Evolutionary conservation across 23 red algal genomes (phyloP), one percentile per base, ranked within the genome.

Genomic region (Gracilaria gracilis): DNA sequence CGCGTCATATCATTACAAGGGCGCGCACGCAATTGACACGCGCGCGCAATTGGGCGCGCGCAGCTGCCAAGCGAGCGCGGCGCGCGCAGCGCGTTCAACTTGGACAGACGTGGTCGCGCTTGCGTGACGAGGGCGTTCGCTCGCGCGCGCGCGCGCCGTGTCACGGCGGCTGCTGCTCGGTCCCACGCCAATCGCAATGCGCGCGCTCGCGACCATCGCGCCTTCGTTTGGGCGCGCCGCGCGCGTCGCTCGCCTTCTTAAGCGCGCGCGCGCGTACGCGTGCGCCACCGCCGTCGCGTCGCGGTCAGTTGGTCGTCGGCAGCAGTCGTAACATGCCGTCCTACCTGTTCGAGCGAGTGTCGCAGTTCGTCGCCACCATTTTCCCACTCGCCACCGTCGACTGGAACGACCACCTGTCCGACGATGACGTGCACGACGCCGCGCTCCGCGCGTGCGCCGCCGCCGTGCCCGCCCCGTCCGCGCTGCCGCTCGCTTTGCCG

Each of bases 381-480:
- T 73, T 73, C 20, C 67, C 67, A 1, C 11, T 73, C 16, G 67
- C 67, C 15, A 39, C 67, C 34, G 67, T 73, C 35, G 67, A 73
- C 35, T 73, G 67, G 67, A n/a, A 73, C 34, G 67, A 73, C 67
- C 67, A 73, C 13, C 67, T 73, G 16, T 73, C 67, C 35, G 67
- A 73, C n/a, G 67, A 73, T 44, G 67, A 73, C 67, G 36, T 35
- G 33, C 36, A 73, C 14, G 35, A 40, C 14, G 33, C 38, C 8
- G 36, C 5, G 42, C 67, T 37, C 35, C 67, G 38, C 67, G 20
- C 38, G 21, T 21, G 20, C 2, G 19, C 67, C 28, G 19, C 67
- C 28, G 8, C 67, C 67, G 2, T 73, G 2, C 67, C 67, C 1
- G 13, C 23, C 59, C 59, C 59, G 1, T 9, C 23, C 59, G 2